Percentiles rank a stretch among this genome's conserved stretches.
These are phyloP conservation scores for Chytriomyces sp. DNA, from an alignment of 192 early-diverging fungal genomes.

Conservation along the genomic window DNA sequence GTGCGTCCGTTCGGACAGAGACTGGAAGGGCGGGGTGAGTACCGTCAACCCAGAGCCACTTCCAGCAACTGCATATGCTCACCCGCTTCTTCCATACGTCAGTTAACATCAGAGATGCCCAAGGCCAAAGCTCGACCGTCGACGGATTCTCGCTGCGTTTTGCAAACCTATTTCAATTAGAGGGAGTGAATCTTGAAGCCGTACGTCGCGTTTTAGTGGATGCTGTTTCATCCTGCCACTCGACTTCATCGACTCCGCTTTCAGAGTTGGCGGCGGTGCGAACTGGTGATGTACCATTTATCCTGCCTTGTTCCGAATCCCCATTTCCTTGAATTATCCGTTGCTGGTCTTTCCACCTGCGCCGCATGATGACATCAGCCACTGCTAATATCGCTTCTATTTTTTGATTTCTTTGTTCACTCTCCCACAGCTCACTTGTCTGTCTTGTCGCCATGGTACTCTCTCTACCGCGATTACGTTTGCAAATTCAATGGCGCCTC, in stretches of 20 bases:
- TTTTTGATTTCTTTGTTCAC: too few species aligned
- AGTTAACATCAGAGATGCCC: slow-evolving; percentile 63
- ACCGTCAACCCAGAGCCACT: background rate
- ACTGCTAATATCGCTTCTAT: background rate
- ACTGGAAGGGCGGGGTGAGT: slow-evolving; percentile 67
- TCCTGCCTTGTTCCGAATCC: too few species aligned
- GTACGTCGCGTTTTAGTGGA: slow-evolving; percentile 57
- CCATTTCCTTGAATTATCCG: too few species aligned
- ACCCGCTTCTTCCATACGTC: background rate
- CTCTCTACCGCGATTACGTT: slow-evolving; percentile 69
- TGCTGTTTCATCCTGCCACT: slow-evolving; percentile 36
- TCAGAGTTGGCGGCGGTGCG: too few species aligned
- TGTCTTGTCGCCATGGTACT: slow-evolving; percentile 80
- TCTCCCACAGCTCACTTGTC: background rate
- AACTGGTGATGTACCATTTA: too few species aligned
- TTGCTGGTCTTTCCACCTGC: background rate
- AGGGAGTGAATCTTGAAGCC: slow-evolving; percentile 55
- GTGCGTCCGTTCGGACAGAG: slow-evolving; percentile 73
- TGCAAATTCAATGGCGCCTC: slow-evolving; percentile 68
- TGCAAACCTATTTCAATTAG: slow-evolving; percentile 58
- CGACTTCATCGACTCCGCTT: background rate
- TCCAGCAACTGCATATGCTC: background rate
- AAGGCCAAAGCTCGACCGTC: slow-evolving; percentile 60
- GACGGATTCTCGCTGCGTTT: slow-evolving; percentile 74
- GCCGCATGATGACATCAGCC: background rate